Base-by-base conservation (phyloP, 1,139 yeast species). In the Nakaseomyces delphensis region DNA sequence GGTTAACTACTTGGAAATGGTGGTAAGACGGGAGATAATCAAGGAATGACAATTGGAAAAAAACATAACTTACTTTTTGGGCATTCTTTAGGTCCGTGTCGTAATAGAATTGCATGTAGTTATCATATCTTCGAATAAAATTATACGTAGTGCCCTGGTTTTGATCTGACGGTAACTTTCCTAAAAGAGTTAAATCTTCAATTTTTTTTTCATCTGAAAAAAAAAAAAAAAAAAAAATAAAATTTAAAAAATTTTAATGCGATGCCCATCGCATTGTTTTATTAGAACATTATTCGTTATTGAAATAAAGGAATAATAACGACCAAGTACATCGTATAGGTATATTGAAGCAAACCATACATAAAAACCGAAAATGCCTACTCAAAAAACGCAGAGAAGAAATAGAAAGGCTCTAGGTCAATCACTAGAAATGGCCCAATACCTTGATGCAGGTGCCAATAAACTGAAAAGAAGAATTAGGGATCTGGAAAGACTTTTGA, bases 391-490 rank as follows among this genome's bases (percentile, higher is more conserved):
- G 27, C 48, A 44, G n/a, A 49, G 51, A 44, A 51, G 46, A 20
- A 36, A 44, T 31, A 47, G 43, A 16, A 47, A 36, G 30, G 40
- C 48, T 14, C 36, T 48, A 18, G 59, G 62, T 8, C 43, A 55
- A 9, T 51, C 62, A 1, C 45, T 60, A n/a, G 64, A 62, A 38
- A 54, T 60, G 46, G 60, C 65, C 4, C 57, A 56, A 19, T 60
- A 57, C 14, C 39, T 64, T 6, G 66, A 65, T 36, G 61, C 68
- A 1, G 69, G 69, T 19, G 53, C 65, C 1, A 58, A 64, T 39
- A 80, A 78, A 54, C 72, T 85, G 49, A 84, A 79, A 64, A 86
- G 83, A 69, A 84, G 83, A 65, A 84, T 91, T 52, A 77, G 97
- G 64, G 96, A 89, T 61, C 70, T 86, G 40, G 80, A 81, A 55